phyloP scores from a whole-genome alignment of 78 protist species.

The Dictyostelium citrinum region DNA sequence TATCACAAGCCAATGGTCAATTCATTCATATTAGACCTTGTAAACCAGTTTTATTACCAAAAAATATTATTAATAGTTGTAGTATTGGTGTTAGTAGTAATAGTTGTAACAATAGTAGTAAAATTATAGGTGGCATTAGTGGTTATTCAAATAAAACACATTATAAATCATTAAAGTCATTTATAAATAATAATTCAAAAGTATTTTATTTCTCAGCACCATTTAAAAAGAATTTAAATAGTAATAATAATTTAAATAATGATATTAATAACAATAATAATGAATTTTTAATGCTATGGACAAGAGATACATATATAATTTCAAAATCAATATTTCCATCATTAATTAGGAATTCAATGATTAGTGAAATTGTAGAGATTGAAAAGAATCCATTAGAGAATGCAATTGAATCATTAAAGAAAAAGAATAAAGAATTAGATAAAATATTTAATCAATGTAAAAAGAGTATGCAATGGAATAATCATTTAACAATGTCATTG shows the following conservation, averaged over 20 bases:
- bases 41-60: conserved; percentile 58
- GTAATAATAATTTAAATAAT: not conserved
- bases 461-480: conserved; percentile 32
- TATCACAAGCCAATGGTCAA: not conserved
- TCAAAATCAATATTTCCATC: conserved; percentile 23
- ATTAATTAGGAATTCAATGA: conserved; percentile 29
- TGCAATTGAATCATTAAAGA: conserved; percentile 44
- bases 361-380: conserved; percentile 36
- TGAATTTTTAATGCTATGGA: conserved; percentile 54
- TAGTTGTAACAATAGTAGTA: not conserved
- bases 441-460: conserved; percentile 2
- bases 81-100: not conserved
- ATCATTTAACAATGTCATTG: conserved; percentile 56
- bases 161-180: conserved; percentile 38
- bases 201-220: conserved; percentile 52
- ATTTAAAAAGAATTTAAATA: conserved; percentile 21
- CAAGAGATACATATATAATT: conserved; percentile 44
- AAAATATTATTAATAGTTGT: not conserved
- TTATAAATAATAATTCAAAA: conserved; percentile 32
- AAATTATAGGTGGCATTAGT: not conserved
- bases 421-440: conserved; percentile 68
- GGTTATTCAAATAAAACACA: not conserved
- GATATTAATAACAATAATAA: not conserved
- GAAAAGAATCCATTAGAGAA: conserved; percentile 73
- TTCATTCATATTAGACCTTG: conserved; percentile 63